Base-by-base conservation (phyloP, 495 filamentous ascomycete genomes). In the Aspergillus cavernicola region DNA sequence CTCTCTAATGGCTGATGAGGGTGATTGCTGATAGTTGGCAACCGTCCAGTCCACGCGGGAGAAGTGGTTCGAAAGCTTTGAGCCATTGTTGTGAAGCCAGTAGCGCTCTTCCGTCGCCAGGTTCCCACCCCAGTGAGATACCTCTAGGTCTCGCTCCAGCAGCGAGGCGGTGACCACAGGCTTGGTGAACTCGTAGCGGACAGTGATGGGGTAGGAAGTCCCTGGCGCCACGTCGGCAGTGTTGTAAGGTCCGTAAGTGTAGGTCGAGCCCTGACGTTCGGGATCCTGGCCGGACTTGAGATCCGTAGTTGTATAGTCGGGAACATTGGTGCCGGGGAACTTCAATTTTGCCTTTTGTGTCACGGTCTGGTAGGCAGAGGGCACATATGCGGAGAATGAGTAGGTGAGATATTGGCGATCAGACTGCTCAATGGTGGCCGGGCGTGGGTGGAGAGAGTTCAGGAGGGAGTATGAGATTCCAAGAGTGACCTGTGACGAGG, bases 301-400 rank as follows among this genome's bases (percentile, higher is more conserved):
- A 16, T 79, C 81, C 7, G 80, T 74, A 23, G 93, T 78, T 49
- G 77, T 96, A 69, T 87, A 95, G 64, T 96, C 90, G 36, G 90
- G 86, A 36, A 96, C 78, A 59, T 88, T 85, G 53, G 75, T 71
- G 51, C 80, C 83, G 43, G 89, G 85, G 64, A 96, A 83, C 74
- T 95, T 96, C 66, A 98, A 72, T 72, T 96, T 95, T 33, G 93
- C 97, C 81, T 96, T 97, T 66, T 98, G 93, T 68, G 95, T 95
- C 58, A 77, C 67, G 18, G 92, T 96, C 6, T 77, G 65, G 71
- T 98, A 98, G 42, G 85, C 86, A 11, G 90, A 90, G 29, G 80
- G 84, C 28, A 73, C 78, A 66, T 93, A 96, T 54, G 89, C 88
- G 40, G 85, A 89, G 79, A 93, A 90, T 12, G 80, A 76, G 74